Evolutionary conservation across 768 basidiomycete species (phyloP), one percentile per base, ranked within the genome.

Genomic region (Mycena filopes): DNA sequence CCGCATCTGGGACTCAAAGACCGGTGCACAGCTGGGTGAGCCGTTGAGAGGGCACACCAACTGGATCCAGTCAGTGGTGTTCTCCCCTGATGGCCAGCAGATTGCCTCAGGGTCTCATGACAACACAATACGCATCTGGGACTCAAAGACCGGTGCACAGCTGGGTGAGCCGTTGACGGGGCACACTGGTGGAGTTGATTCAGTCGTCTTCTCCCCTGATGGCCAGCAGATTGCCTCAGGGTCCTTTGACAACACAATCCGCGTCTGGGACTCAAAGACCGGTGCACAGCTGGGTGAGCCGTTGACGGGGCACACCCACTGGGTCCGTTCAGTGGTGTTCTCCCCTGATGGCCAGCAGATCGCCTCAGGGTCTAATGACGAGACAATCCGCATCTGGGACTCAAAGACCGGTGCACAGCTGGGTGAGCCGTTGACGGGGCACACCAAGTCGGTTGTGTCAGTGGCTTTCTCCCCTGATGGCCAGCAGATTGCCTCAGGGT

Each of bases 291-390:
- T 55, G 5, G 50, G 33, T 4, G n/a, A n/a, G n/a, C n/a, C n/a
- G n/a, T n/a, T n/a, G n/a, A n/a, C n/a, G n/a, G n/a, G n/a, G n/a
- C n/a, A n/a, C n/a, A n/a, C n/a, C n/a, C n/a, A n/a, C n/a, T n/a
- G n/a, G n/a, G n/a, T n/a, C n/a, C n/a, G n/a, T n/a, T n/a, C n/a
- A n/a, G n/a, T n/a, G n/a, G n/a, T n/a, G n/a, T n/a, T n/a, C n/a
- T n/a, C n/a, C n/a, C n/a, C n/a, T n/a, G n/a, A n/a, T n/a, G n/a
- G n/a, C n/a, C n/a, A n/a, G n/a, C n/a, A n/a, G n/a, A n/a, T n/a
- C n/a, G 75, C 85, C 6, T 85, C 83, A 8, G 84, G 83, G 0
- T 83, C 82, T 10, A 80, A 84, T 72, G 85, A 86, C 77, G 80
- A 83, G 67, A 84, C 82, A 18, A 74, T 86, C 28, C 78, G 81